These are phyloP conservation scores for Glycine tomentella DNA, from an alignment of 306 rosid species.

Conservation along the genomic window DNA sequence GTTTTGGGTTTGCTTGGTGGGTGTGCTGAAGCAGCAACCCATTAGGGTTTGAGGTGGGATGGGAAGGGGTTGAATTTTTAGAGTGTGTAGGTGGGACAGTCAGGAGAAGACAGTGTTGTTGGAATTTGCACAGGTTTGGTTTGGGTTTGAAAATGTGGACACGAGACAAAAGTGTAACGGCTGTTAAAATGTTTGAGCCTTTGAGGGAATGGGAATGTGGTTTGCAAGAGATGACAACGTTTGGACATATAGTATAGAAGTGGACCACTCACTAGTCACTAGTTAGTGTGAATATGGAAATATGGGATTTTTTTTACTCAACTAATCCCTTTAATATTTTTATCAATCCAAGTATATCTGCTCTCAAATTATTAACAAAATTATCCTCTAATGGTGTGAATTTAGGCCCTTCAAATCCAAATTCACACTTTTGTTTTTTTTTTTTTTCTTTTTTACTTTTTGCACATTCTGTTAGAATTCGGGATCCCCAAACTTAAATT, in stretches of 20 bases:
- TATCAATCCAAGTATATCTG: too few relatives aligned
- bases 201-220: not conserved
- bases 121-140: slow-evolving; percentile 36
- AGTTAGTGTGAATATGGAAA: too few relatives aligned
- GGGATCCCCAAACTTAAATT: too few relatives aligned
- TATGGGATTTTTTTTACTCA: too few relatives aligned
- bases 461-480: too few relatives aligned
- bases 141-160: slow-evolving; percentile 41
- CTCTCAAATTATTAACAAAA: too few relatives aligned
- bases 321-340: too few relatives aligned
- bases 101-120: slow-evolving; percentile 40
- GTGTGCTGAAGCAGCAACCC: slow-evolving; percentile 88
- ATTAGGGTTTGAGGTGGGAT: slow-evolving; percentile 52
- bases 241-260: not conserved
- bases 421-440: too few relatives aligned
- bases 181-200: slow-evolving; percentile 41
- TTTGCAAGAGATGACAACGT: not conserved
- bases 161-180: slow-evolving; percentile 59
- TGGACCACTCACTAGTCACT: too few relatives aligned
- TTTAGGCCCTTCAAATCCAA: too few relatives aligned
- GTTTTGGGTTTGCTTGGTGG: slow-evolving; percentile 47
- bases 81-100: slow-evolving; percentile 36
- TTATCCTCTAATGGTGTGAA: too few relatives aligned
- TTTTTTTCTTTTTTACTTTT: too few relatives aligned
- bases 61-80: slow-evolving; percentile 24